Base-by-base conservation (phyloP, 129 eudicot genomes). In the Pulicaria dysenterica region DNA sequence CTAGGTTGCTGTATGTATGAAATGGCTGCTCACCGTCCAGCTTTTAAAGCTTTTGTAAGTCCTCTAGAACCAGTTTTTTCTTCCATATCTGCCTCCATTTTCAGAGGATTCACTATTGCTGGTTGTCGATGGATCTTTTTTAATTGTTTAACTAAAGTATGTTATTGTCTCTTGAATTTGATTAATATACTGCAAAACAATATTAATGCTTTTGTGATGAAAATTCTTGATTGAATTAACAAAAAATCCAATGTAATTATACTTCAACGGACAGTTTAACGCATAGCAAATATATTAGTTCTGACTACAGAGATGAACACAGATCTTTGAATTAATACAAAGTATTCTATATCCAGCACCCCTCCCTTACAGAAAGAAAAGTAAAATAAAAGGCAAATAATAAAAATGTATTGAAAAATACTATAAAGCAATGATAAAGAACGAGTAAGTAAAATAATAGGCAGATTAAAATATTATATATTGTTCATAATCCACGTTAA, bases 11-110 rank as follows among this genome's bases (percentile, higher is more conserved):
- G 99, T 71, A 86, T 90, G 88, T 94, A 94, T 68, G 99, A 94
- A 77, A 94, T 94, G 96, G 99, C 99, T 55, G 97, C 99, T 84
- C 99, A 94, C 77, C 97, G 99, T 42, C 99, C 91, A 63, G 99
- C 99, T 40, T 94, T 94, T 69, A 94, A 94, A 81, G 99, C 99
- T 73, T 94, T 94, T 86, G 99, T 94, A 86, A 88, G 96, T 72
- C 75, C 59, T 78, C 62, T 55, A 60, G 8, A 7, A 76, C 59
- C 69, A 57, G 60, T 48, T 16, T 58, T 44, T 53, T 47, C 14
- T 74, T 49, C 54, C 64, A n/a, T 47, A 8, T n/a, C 42, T 59
- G 59, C 64, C 53, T 51, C 13, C 50, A 14, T 50, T 40, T 58
- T 49, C 53, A 49, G 71, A 62, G 71, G 70, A 43, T 17, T 63